A percentile compares a stretch with the other conserved stretches of the same genome.
Evolutionary conservation across 1,284 basidiomycete genomes (phyloP).

Genomic region (Erythrobasidium hasegawianum): DNA sequence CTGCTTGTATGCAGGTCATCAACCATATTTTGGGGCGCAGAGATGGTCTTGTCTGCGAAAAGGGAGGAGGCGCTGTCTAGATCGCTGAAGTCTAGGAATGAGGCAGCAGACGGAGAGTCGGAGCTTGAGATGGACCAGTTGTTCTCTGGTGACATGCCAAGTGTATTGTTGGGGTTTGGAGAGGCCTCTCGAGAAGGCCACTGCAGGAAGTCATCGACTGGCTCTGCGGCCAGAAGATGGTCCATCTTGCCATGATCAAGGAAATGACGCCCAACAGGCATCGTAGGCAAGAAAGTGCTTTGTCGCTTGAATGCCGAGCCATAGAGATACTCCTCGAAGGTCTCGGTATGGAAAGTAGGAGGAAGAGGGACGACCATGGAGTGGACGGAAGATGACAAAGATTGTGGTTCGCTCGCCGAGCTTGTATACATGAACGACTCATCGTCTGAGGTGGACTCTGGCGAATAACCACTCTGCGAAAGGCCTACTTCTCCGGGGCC

Average conservation of each 20-base stretch:
- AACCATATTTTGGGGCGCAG: background rate
- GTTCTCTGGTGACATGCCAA: conserved; percentile 18
- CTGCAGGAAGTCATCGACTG: conserved; percentile 20
- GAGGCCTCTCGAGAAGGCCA: conserved; percentile 22
- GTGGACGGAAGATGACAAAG: background rate
- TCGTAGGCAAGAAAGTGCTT: conserved; percentile 13
- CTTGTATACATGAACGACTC: background rate
- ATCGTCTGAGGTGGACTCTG: background rate
- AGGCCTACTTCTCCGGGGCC: background rate
- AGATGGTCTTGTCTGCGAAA: background rate
- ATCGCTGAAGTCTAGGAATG: conserved; percentile 17
- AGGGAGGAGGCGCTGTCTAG: conserved; percentile 1
- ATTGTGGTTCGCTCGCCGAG: background rate
- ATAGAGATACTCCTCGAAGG: background rate
- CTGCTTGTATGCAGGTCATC: conserved; percentile 9
- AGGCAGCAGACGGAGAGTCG: conserved; percentile 15
- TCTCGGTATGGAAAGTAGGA: conserved; percentile 4
- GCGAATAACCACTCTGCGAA: background rate
- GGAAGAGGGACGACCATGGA: conserved; percentile 13
- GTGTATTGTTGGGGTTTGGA: conserved; percentile 2
- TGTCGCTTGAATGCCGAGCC: conserved; percentile 17
- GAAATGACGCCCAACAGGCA: background rate
- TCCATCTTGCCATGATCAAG: background rate
- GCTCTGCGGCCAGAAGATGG: background rate
- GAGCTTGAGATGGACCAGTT: background rate